Evolutionary conservation across 208 protist species (phyloP), one percentile per base, ranked within the genome.

Genomic region (Acanthamoeba culbertsoni): DNA sequence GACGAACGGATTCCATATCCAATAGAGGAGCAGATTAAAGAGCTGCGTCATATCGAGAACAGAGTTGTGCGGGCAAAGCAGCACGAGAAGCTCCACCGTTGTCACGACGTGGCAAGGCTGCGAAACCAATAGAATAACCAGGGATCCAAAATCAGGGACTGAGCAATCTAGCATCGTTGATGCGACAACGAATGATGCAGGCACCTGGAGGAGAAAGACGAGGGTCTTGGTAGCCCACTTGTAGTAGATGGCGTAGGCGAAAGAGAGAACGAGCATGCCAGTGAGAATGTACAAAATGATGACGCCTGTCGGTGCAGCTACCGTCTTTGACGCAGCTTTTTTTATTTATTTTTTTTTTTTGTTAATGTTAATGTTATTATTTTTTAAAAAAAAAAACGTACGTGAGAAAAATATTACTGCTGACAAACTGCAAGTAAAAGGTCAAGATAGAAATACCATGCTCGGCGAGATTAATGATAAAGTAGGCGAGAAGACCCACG

Each of bases 21-120:
- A 82, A 31, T 40, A 82, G 71, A 82, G 71, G 42, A 82, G n/a
- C n/a, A 82, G 26, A 43, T 82, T 82, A 43, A 82, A 82, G 8
- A 82, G 42, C 16, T n/a, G 14, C 26, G 71, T 82, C 71, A 82
- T 82, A 31, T 82, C 71, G 0, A 82, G 16, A 7, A 82, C 5
- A 18, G 71, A 82, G 0, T 43, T 43, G 71, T 53, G 71, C 20
- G 71, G 71, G 31, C 3, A 42, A 43, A 82, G 35, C 71, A 82
- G 26, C 20, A 82, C 71, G 18, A 82, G 37, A 37, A 82, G 45
- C 26, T 82, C 71, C 37, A 82, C 43, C 37, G 71, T 82, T 43
- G 71, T 82, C 6, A 82, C 37, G 23, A 82, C 45, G 71, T 82
- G 71, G 42, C 71, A 82, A 5, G 71, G 71, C 71, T 82, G 71